Evolutionary conservation across 2,329 filamentous ascomycete genomes (phyloP), one percentile per base, ranked within the genome.

Genomic region (Neonectria faginata): DNA sequence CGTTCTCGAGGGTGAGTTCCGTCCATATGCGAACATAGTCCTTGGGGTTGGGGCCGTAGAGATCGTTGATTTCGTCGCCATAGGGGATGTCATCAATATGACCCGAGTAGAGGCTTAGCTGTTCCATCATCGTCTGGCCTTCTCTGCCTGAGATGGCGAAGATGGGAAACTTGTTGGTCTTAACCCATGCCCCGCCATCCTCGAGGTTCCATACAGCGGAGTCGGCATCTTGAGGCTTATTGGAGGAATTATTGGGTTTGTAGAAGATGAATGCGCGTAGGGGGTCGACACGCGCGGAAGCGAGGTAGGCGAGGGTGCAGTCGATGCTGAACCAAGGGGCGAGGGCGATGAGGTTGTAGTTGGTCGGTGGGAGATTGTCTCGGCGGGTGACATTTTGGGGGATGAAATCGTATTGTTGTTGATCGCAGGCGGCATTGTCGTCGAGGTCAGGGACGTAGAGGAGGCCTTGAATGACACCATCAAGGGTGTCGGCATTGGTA

Each of bases 291-390:
- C 83, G 81, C n/a, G 87, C 85, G 20, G 87, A 84, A 18, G 84
- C 79, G 51, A 98, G 84, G 76, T 93, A 97, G 48, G 90, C 86
- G 60, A 85, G 79, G 12, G 92, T 91, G 76, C 95, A 99, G 27
- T 88, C 81, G 8, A 85, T 81, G 66, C 86, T 91, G 71, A 93
- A 88, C 94, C 95, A 98, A 29, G 95, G 95, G 25, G 93, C 94
- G 57, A 97, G 81, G 29, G 92, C 94, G 71, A 97, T 88, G 56
- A 94, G 83, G 60, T 91, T 89, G 77, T 92, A 93, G 69, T 91
- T 88, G 53, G 85, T 85, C 0, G 84, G 82, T 0, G 89, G 89
- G 1, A 97, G 86, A 73, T 96, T 85, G n/a, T 79, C 77, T 70
- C 87, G 85, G 16, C 91, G 88, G 12, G 93, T 97, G 59, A 89